These are phyloP conservation scores for Ephemerocybe angulata DNA, from an alignment of 768 basidiomycete species.

Conservation along the genomic window DNA sequence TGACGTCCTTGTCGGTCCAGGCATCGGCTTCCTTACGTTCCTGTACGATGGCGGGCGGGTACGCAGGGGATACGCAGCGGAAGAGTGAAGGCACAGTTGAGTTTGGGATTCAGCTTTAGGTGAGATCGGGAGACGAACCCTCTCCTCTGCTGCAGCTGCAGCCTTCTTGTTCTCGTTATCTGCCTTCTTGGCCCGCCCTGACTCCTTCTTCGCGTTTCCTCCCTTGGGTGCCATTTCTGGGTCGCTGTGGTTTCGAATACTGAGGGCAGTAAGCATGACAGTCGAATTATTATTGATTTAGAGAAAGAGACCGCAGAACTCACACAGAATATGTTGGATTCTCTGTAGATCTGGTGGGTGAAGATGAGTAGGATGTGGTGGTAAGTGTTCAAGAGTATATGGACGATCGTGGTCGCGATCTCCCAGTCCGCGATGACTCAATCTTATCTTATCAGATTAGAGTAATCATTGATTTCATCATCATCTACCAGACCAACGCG, in stretches of 20 bases:
- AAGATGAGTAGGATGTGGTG: background rate
- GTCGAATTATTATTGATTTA: too few relatives aligned
- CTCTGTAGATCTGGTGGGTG: background rate
- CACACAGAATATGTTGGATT: background rate
- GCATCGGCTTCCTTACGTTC: conserved; percentile 66
- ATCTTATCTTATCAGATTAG: background rate
- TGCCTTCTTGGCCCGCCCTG: conserved; percentile 86
- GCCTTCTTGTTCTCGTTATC: conserved; percentile 86
- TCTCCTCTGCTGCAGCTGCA: conserved; percentile 54
- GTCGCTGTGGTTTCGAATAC: background rate
- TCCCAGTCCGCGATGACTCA: background rate
- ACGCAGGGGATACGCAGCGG: background rate
- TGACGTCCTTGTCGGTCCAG: conserved; percentile 63
- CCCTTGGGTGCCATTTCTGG: conserved; percentile 77
- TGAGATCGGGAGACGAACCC: conserved; percentile 35
- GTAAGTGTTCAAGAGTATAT: background rate
- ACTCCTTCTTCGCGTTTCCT: conserved; percentile 89
- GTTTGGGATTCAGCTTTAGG: background rate
- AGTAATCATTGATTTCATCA: too few relatives aligned
- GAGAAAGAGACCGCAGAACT: background rate
- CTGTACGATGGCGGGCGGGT: conserved; percentile 31
- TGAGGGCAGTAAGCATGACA: background rate
- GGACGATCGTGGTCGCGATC: background rate
- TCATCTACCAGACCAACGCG: background rate
- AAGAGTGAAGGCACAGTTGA: background rate